Evolutionary conservation across 129 eudicot genomes (phyloP), one percentile per base, ranked within the genome.

Genomic region (Saposhnikovia divaricata): DNA sequence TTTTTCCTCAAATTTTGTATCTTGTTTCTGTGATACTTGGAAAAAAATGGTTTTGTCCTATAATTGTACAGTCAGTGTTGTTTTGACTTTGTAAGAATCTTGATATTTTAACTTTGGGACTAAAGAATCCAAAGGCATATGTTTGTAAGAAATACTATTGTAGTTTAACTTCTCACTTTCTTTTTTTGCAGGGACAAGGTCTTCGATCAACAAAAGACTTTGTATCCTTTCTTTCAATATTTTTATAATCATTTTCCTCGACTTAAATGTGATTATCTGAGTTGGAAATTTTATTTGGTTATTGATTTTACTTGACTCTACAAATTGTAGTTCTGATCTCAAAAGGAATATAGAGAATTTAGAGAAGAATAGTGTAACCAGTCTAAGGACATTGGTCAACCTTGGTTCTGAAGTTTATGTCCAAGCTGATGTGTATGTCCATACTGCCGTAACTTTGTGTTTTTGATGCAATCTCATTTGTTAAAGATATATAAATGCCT

Each of bases 391-490:
- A 59, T 72, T 92, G 90, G 96, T 92, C 78, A 92, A 89, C 89
- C 88, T 95, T 71, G 98, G 96, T 37, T 92, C 98, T 69, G 98
- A 95, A 90, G 97, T 95, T 39, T 95, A 95, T 43, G 82, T 82
- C 82, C 97, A 95, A 88, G 98, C 98, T 68, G 94, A 95, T 47
- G 97, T 92, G 98, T 95, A 95, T 15, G 97, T 73, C 40, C 61
- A 81, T 38, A 48, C 48, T 53, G 45, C n/a, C 65, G 44, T 50
- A 16, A 76, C 27, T 51, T 48, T 75, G 42, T 27, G 1, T 2
- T 43, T 16, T 7, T 28, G 11, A 39, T 45, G 77, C 59, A 66
- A 66, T 28, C 19, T 31, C 7, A 27, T 45, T 74, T 74, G 40
- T 12, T 45, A 12, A 21, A n/a, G 34, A 73, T 46, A 43, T 3